Base-by-base conservation (phyloP, 768 basidiomycete genomes). In the Amanita thiersii region DNA sequence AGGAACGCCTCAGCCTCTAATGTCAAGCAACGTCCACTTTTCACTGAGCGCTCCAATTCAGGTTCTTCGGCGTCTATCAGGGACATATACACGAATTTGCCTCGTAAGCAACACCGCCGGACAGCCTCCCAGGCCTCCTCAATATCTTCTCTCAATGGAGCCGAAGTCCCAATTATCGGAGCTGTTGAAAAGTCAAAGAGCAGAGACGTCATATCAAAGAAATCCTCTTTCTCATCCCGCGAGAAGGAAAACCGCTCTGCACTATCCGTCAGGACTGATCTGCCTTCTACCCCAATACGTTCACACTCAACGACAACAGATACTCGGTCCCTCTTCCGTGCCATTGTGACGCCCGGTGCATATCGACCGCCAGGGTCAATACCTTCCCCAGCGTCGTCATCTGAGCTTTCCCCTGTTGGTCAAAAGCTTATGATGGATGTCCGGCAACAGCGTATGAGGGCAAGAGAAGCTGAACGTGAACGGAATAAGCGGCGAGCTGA, bases 381-480 rank as follows among this genome's bases (percentile, higher is more conserved):
- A 21, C 72, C 79, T 2, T 85, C 81, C 1, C 81, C 85, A 15
- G 72, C 80, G 17, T 79, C 74, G 20, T 85, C 84, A 2, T 73
- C 82, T 7, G 86, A 87, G 47, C 62, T 88, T 37, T 87, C 85
- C 14, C 81, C 81, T 10, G 61, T 79, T 23, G 79, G 73, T 4
- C 70, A 68, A 49, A 69, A 79, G 53, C 68, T 87, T 52, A 87
- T 87, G 85, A 61, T 63, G 43, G 70, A 79, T 50, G 54, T 81
- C 32, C 66, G 85, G 43, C 64, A 69, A 40, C 66, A 73, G 50
- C 59, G 69, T 39, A 58, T 57, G 49, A 61, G 52, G 34, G 64
- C 65, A 2, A 57, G 66, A 23, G 65, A 69, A 37, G 51, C 41
- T 5, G 65, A 65, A 5, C 62, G 63, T 10, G 48, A 54, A 15